These are phyloP conservation scores for Mycena vitilis DNA, from an alignment of 768 basidiomycete genomes.

Conservation along the genomic window DNA sequence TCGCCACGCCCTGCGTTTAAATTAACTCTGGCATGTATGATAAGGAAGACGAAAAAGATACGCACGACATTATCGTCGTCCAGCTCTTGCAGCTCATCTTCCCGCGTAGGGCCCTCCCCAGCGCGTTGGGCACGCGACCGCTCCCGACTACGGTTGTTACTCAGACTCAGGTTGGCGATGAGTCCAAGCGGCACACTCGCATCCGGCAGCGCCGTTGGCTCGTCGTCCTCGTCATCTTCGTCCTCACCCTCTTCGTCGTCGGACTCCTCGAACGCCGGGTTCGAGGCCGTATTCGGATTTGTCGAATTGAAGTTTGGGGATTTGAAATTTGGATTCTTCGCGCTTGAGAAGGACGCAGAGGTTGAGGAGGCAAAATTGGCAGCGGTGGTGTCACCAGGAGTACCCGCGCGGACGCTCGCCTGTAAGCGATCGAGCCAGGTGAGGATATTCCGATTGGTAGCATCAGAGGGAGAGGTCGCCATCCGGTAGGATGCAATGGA, in stretches of 20 bases:
- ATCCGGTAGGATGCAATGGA: constrained; percentile 83
- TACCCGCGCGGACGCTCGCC: constrained; percentile 62
- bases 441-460: constrained; percentile 73
- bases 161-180: constrained; percentile 77
- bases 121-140: constrained; percentile 48
- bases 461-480: constrained; percentile 82
- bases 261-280: constrained; percentile 33
- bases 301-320: constrained; percentile 21
- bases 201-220: constrained; percentile 67
- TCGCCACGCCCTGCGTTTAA: constrained; percentile 75
- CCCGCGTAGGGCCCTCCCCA: constrained; percentile 49
- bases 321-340: constrained; percentile 6
- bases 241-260: constrained; percentile 36
- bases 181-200: constrained; percentile 80
- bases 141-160: constrained; percentile 58
- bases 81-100: constrained; percentile 52
- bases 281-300: constrained; percentile 31
- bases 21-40: constrained; percentile 6
- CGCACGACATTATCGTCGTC: constrained; percentile 76
- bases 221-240: constrained; percentile 53
- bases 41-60: constrained; percentile 37
- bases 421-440: constrained; percentile 82
- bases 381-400: constrained; percentile 44
- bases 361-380: constrained; percentile 7
- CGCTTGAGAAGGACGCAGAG: not conserved